These are phyloP conservation scores for Pascua guehoae DNA, from an alignment of 1,284 basidiomycete species.

Conservation along the genomic window DNA sequence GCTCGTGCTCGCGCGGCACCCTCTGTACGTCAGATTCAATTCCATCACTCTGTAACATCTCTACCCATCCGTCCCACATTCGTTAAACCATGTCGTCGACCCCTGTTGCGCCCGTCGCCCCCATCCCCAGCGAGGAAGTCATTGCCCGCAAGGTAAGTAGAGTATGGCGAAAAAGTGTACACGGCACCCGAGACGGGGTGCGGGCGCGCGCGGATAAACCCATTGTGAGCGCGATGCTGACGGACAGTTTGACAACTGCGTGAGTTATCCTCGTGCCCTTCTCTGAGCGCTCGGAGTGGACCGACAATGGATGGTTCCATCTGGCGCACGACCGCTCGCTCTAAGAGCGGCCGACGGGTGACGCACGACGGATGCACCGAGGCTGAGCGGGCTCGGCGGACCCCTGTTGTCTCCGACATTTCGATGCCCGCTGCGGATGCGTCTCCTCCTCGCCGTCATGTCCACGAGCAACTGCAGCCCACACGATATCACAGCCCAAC, in stretches of 20 bases:
- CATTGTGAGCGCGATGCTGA: slow-evolving; percentile 2
- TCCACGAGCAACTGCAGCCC: too few relatives aligned
- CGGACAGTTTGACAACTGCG: slow-evolving; percentile 82
- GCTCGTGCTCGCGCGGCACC: too few relatives aligned
- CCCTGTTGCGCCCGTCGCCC: slow-evolving; percentile 51
- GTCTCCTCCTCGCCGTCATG: too few relatives aligned
- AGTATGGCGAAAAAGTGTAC: too few relatives aligned
- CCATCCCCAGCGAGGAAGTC: slow-evolving; percentile 77
- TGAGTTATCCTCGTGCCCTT: slow-evolving; percentile 55
- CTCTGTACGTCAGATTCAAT: too few relatives aligned
- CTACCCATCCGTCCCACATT: not conserved
- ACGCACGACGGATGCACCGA: not conserved
- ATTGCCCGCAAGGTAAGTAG: slow-evolving; percentile 74
- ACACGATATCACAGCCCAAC: too few relatives aligned
- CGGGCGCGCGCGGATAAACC: not conserved
- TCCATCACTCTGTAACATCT: not conserved
- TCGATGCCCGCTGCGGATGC: too few relatives aligned
- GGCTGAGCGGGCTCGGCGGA: too few relatives aligned
- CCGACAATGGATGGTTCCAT: slow-evolving; percentile 6
- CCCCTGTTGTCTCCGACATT: too few relatives aligned
- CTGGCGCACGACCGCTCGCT: not conserved
- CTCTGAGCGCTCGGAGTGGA: too few relatives aligned
- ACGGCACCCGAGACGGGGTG: too few relatives aligned
- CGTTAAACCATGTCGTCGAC: slow-evolving; percentile 7
- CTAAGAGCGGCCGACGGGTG: slow-evolving; percentile 5